Evolutionary conservation across 228 moss, liverwort and hornwort genomes (phyloP).

Genomic region (Sphagnum fallax): DNA sequence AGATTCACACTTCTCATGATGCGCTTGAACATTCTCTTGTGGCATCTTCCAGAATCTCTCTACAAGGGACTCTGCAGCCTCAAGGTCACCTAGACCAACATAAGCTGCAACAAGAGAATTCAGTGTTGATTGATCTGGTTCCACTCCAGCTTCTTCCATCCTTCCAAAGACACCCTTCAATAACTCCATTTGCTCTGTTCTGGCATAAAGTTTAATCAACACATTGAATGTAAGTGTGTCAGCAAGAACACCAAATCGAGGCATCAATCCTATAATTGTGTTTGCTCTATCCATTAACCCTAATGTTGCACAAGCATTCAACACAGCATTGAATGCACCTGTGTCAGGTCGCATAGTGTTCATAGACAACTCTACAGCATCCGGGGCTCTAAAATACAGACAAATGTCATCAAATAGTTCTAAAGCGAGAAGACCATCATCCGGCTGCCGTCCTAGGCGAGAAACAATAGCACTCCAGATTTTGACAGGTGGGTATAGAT

Average conservation of each 20-base stretch:
- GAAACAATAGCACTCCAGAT: constrained; percentile 97
- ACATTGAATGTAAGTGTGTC: constrained; percentile 90
- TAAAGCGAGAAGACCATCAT: constrained; percentile 64
- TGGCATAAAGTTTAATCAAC: constrained; percentile 78
- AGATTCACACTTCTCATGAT: not conserved
- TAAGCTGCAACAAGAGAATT: constrained; percentile 80
- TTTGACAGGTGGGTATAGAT: constrained; percentile 61
- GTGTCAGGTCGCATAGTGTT: constrained; percentile 50
- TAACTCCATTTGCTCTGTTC: constrained; percentile 38
- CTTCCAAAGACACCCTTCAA: constrained; percentile 41
- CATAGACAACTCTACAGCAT: constrained; percentile 4
- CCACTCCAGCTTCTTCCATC: constrained; percentile 53
- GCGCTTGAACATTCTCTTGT: not conserved
- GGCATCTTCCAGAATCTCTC: constrained; percentile 28
- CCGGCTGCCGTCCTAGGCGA: constrained; percentile 56
- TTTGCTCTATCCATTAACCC: constrained; percentile 55
- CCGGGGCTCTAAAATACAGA: constrained; percentile 12
- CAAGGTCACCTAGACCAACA: constrained; percentile 48
- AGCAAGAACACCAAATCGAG: constrained; percentile 23
- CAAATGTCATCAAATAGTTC: constrained; percentile 79
- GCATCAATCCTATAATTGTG: constrained; percentile 29
- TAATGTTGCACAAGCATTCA: constrained; percentile 84
- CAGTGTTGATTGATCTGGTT: constrained; percentile 59
- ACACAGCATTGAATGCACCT: constrained; percentile 78
- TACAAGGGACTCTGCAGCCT: constrained; percentile 59